Evolutionary conservation across 2,329 filamentous ascomycete genomes (phyloP).

Genomic region (Ophiocordyceps camponoti-floridani): DNA sequence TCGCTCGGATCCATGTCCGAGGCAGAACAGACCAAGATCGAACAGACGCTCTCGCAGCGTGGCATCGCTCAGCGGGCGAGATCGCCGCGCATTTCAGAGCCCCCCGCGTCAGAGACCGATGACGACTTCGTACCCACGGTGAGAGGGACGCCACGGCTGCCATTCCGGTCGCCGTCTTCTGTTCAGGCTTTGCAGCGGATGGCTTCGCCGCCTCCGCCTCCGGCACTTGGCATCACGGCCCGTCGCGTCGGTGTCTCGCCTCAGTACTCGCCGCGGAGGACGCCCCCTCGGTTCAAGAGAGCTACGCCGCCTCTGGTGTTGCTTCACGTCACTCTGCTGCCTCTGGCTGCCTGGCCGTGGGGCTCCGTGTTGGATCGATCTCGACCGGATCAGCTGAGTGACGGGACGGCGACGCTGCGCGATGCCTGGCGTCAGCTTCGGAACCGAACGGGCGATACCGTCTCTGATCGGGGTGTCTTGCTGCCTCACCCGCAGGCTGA

Average conservation of each 20-base stretch:
- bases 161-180: conserved; percentile 52
- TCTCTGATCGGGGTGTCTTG: conserved; percentile 55
- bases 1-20: conserved; percentile 33
- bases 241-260: conserved; percentile 32
- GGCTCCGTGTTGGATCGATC: conserved; percentile 32
- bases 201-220: conserved; percentile 43
- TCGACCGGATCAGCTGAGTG: conserved; percentile 21
- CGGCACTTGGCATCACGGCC: conserved; percentile 28
- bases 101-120: conserved; percentile 27
- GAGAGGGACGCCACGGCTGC: conserved; percentile 40
- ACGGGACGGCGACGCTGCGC: conserved; percentile 30
- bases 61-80: conserved; percentile 7
- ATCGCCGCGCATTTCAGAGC: conserved; percentile 29
- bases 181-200: conserved; percentile 53
- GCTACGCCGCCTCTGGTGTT: conserved; percentile 52
- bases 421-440: conserved; percentile 50
- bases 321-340: conserved; percentile 60
- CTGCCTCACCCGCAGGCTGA: conserved; percentile 65
- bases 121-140: conserved; percentile 34
- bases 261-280: conserved; percentile 38
- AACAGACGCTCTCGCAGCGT: conserved; percentile 14
- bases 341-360: conserved; percentile 46
- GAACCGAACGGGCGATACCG: conserved; percentile 53
- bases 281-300: conserved; percentile 38
- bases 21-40: conserved; percentile 14